These are phyloP conservation scores for Aspergillus sp. DNA, from an alignment of 2,329 filamentous ascomycete genomes.

Conservation along the genomic window DNA sequence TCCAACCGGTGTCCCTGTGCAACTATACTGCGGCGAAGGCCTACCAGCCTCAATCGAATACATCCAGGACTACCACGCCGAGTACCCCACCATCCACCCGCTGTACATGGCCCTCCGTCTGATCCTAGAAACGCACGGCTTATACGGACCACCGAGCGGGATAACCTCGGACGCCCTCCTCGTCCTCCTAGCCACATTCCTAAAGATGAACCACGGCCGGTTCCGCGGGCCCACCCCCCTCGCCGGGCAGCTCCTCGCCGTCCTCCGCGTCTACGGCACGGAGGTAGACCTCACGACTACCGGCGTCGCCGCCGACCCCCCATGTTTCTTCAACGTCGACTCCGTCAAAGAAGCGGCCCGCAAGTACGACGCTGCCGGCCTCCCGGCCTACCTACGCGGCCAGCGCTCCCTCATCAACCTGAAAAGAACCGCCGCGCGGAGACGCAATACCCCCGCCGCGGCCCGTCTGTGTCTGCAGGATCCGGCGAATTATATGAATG, in stretches of 20 bases:
- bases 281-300: conserved; percentile 44
- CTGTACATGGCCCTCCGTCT: conserved; percentile 52
- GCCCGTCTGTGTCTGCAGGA: conserved; percentile 56
- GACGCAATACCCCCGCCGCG: conserved; percentile 22
- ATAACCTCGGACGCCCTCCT: conserved; percentile 55
- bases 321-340: conserved; percentile 37
- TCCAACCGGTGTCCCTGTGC: conserved; percentile 49
- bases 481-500: conserved; percentile 56
- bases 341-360: conserved; percentile 14
- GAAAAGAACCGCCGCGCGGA: conserved; percentile 31
- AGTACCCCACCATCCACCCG: conserved; percentile 49
- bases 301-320: conserved; percentile 52
- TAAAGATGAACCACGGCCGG: conserved; percentile 44
- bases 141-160: conserved; percentile 49
- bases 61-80: conserved; percentile 46
- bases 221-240: conserved; percentile 29
- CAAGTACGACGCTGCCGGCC: conserved; percentile 7
- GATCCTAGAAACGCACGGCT: conserved; percentile 48
- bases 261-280: conserved; percentile 50
- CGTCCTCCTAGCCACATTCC: conserved; percentile 56
- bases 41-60: conserved; percentile 38
- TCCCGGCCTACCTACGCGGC: conserved; percentile 31
- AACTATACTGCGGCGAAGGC: conserved; percentile 49
- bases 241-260: conserved; percentile 45
- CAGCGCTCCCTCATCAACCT: conserved; percentile 38